A percentile compares a stretch with the other conserved stretches of the same genome.
Conservation (phyloP, 805 yeast species). For the Myxozyma mucilagina region DNA sequence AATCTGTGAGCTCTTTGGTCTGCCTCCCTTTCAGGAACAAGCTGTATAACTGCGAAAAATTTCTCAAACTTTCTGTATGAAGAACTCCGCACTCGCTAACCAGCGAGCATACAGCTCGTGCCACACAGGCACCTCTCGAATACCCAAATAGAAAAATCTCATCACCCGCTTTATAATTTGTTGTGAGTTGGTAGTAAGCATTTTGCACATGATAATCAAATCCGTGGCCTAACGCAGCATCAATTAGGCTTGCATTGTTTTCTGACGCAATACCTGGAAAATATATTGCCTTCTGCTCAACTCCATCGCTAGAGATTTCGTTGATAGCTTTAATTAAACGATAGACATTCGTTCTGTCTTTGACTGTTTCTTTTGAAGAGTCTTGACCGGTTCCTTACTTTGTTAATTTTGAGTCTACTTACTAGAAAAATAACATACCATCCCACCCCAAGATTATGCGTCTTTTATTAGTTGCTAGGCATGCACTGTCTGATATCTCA, state of each 20-base stretch:
- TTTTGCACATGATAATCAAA: constrained; percentile 10
- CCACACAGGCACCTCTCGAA: constrained; percentile 25
- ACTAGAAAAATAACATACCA: not conserved
- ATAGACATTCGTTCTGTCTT: constrained; percentile 17
- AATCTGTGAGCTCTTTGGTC: not conserved
- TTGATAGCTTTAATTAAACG: constrained; percentile 21
- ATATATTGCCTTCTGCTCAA: constrained; percentile 14
- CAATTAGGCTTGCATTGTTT: not conserved
- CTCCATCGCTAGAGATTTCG: not conserved
- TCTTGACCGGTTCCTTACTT: constrained; percentile 27
- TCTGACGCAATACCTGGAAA: constrained; percentile 17
- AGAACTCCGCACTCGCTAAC: constrained; percentile 18
- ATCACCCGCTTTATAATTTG: constrained; percentile 25
- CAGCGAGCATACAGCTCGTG: constrained; percentile 15
- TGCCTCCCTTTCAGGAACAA: not conserved
- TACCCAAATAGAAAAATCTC: constrained; percentile 27
- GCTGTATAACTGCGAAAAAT: constrained; percentile 10
- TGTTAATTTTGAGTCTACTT: not conserved
- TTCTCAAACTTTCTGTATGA: constrained; percentile 16
- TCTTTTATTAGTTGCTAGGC: not conserved
- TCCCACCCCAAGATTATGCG: constrained; percentile 4
- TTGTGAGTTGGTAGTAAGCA: constrained; percentile 19
- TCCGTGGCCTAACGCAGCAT: constrained; percentile 7
- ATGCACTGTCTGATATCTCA: too few species aligned
- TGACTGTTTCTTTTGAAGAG: constrained; percentile 1